These are phyloP conservation scores for Wallacemonas collosoma DNA, from an alignment of 208 protist genomes.

Conservation along the genomic window DNA sequence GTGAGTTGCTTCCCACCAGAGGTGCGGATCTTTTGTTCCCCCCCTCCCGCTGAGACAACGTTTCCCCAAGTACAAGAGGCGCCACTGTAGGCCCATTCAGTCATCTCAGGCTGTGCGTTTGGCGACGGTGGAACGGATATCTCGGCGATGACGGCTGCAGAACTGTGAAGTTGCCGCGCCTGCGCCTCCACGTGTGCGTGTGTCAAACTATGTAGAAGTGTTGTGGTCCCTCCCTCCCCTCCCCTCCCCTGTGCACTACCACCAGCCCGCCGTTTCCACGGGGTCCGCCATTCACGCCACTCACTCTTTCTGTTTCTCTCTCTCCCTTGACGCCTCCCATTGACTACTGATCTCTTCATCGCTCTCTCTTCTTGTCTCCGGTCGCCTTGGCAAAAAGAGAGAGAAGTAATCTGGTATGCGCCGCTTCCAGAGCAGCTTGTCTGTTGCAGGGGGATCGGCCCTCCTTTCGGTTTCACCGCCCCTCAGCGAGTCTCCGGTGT, in stretches of 20 bases:
- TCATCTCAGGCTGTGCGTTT: no score
- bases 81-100: no score
- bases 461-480: neutral
- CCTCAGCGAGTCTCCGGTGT: neutral
- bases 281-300: neutral
- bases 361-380: no score
- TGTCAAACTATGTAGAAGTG: neutral
- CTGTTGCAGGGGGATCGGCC: neutral
- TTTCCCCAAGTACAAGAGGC: no score
- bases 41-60: no score
- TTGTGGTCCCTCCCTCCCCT: neutral
- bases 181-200: neutral
- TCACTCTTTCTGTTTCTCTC: neutral
- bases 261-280: no score
- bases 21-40: no score
- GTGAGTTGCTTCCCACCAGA: no score
- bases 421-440: slow-evolving; percentile 3
- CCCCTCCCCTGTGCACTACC: neutral
- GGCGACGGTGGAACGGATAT: no score
- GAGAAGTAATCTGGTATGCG: neutral
- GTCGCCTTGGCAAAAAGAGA: no score
- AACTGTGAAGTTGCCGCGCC: no score
- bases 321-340: neutral
- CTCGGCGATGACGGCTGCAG: no score
- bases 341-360: neutral